Evolutionary conservation across 192 early-diverging fungal species (phyloP).

Genomic region (Backusella luteola): DNA sequence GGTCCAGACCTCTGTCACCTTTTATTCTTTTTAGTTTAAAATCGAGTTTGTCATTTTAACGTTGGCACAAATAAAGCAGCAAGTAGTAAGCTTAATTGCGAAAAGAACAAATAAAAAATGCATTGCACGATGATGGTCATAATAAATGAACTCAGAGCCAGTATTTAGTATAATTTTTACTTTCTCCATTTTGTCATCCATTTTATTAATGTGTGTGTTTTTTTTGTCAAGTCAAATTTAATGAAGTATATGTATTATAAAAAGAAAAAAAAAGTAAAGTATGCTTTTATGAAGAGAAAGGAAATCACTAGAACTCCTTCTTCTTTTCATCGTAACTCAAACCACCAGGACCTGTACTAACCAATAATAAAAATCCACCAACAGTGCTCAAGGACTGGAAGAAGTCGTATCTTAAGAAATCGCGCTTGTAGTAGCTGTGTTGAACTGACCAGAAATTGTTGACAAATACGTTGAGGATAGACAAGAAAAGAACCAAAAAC

Average conservation of each 20-base stretch:
- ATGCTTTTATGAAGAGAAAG: constrained; percentile 5
- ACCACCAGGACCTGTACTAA: constrained; percentile 89
- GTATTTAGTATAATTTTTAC: background rate
- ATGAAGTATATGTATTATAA: background rate
- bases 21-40: background rate
- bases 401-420: constrained; percentile 98
- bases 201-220: background rate
- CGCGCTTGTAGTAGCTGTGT: constrained; percentile 76
- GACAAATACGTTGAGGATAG: constrained; percentile 86
- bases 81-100: background rate
- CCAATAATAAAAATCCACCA: constrained; percentile 92
- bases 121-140: background rate
- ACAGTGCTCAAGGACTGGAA: constrained; percentile 98
- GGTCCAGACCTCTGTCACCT: background rate
- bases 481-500: constrained; percentile 87
- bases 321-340: constrained; percentile 97
- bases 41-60: background rate
- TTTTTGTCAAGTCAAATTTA: background rate
- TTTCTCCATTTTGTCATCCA: background rate
- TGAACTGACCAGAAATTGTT: constrained; percentile 99
- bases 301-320: constrained; percentile 73
- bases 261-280: background rate
- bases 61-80: background rate
- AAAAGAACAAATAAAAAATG: background rate
- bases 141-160: background rate